Evolutionary conservation across 2,329 filamentous ascomycete species (phyloP).

Genomic region (Penicillium sp.): DNA sequence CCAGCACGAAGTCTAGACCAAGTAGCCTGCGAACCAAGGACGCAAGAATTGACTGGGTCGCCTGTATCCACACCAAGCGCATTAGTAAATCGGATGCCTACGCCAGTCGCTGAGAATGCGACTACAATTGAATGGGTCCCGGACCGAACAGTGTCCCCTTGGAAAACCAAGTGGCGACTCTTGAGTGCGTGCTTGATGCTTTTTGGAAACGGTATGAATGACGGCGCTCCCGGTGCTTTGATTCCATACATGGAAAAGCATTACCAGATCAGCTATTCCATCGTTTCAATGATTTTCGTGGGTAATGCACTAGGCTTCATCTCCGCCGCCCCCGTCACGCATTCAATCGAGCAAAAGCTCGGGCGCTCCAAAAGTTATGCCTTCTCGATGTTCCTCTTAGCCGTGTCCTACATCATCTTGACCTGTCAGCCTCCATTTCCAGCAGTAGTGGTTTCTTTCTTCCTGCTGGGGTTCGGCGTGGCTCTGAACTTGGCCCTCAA

Average conservation of each 20-base stretch:
- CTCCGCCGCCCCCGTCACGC: conserved; percentile 67
- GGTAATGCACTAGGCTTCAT: conserved; percentile 77
- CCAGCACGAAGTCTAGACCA: conserved; percentile 4
- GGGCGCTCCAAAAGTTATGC: conserved; percentile 67
- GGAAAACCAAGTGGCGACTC: conserved; percentile 68
- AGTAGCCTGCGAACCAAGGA: not conserved
- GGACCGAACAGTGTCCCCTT: conserved; percentile 12
- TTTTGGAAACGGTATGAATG: conserved; percentile 70
- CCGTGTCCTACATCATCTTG: conserved; percentile 64
- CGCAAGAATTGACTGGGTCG: not conserved
- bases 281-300: conserved; percentile 81
- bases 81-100: conserved; percentile 12
- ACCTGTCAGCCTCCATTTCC: conserved; percentile 69
- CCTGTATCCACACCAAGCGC: conserved; percentile 11
- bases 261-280: conserved; percentile 73
- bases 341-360: conserved; percentile 61
- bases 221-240: conserved; percentile 73
- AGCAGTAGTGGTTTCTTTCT: conserved; percentile 66
- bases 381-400: conserved; percentile 58
- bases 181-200: conserved; percentile 64
- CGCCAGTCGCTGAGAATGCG: conserved; percentile 5
- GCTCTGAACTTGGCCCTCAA: conserved; percentile 55
- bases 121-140: conserved; percentile 8
- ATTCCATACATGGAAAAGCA: conserved; percentile 78
- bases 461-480: conserved; percentile 60